Conservation (phyloP, 768 basidiomycete genomes). For the Exsudoporus frostii region DNA sequence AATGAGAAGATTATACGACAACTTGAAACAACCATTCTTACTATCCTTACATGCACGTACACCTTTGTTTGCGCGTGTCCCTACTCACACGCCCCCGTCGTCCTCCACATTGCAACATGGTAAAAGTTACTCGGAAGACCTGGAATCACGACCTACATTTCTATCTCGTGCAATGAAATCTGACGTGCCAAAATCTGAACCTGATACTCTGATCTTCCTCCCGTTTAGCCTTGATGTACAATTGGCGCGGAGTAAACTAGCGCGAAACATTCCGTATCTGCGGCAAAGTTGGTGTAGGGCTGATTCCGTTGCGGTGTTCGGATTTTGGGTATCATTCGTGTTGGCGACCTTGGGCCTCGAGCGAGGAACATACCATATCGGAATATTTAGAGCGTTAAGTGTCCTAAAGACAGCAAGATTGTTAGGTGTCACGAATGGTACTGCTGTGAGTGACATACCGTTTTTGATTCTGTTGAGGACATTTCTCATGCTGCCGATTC, state of each 20-base stretch:
- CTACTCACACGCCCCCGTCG: constrained; percentile 5
- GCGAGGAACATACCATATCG: constrained; percentile 67
- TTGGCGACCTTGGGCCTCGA: constrained; percentile 71
- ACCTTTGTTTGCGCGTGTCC: constrained; percentile 14
- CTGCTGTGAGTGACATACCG: constrained; percentile 56
- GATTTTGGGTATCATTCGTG: constrained; percentile 83
- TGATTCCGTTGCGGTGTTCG: constrained; percentile 79
- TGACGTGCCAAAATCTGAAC: constrained; percentile 37
- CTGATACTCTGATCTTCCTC: constrained; percentile 39
- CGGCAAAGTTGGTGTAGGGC: constrained; percentile 91
- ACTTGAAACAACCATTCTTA: constrained; percentile 53
- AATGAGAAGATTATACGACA: constrained; percentile 42
- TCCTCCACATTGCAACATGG: background rate
- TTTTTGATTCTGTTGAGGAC: background rate
- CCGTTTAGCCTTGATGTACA: constrained; percentile 63
- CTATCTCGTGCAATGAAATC: constrained; percentile 48
- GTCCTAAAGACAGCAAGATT: constrained; percentile 81
- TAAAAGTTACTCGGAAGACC: constrained; percentile 35
- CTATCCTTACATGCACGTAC: constrained; percentile 31
- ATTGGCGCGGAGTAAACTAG: constrained; percentile 52
- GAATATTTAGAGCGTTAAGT: constrained; percentile 84
- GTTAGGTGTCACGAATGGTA: constrained; percentile 86
- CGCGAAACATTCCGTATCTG: constrained; percentile 77
- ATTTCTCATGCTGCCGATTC: constrained; percentile 8
- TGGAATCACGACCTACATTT: constrained; percentile 44